These are phyloP conservation scores for Tephrocybe sp. DNA, from an alignment of 768 basidiomycete genomes.

Conservation along the genomic window DNA sequence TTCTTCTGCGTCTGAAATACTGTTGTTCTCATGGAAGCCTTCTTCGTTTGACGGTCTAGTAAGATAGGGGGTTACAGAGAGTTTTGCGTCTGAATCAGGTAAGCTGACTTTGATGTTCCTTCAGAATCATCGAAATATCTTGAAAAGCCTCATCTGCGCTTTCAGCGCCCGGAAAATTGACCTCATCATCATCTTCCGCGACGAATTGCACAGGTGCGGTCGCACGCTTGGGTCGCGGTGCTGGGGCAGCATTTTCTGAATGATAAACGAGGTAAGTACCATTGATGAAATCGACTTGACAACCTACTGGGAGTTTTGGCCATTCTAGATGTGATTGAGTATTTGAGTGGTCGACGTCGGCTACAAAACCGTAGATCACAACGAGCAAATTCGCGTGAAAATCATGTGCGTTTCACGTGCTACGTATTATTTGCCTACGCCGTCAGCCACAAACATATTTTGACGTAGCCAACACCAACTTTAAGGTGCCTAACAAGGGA, in stretches of 20 bases:
- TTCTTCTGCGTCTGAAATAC: conserved; percentile 32
- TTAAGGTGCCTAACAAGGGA: no score
- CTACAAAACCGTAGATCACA: conserved; percentile 3
- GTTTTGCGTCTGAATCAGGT: conserved; percentile 9
- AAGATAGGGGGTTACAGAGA: conserved; percentile 1
- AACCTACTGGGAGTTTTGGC: conserved; percentile 24
- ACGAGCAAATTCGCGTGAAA: not conserved
- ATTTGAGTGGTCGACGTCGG: no score
- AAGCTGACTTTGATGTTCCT: conserved; percentile 16
- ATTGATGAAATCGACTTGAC: no score
- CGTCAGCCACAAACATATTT: not conserved
- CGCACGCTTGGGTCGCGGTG: conserved; percentile 20
- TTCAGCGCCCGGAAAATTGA: conserved; percentile 18
- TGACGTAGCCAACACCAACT: no score
- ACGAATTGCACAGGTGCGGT: conserved; percentile 15
- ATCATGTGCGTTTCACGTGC: conserved; percentile 1
- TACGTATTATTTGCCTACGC: not conserved
- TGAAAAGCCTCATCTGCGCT: conserved; percentile 3
- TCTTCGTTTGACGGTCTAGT: conserved; percentile 30
- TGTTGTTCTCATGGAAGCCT: conserved; percentile 21
- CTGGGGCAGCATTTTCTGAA: not conserved
- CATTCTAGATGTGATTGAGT: conserved; percentile 22
- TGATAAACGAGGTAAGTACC: no score
- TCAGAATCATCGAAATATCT: conserved; percentile 13
- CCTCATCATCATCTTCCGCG: conserved; percentile 14